Conservation (phyloP, 768 basidiomycete genomes). For the Tylopilus felleus region DNA sequence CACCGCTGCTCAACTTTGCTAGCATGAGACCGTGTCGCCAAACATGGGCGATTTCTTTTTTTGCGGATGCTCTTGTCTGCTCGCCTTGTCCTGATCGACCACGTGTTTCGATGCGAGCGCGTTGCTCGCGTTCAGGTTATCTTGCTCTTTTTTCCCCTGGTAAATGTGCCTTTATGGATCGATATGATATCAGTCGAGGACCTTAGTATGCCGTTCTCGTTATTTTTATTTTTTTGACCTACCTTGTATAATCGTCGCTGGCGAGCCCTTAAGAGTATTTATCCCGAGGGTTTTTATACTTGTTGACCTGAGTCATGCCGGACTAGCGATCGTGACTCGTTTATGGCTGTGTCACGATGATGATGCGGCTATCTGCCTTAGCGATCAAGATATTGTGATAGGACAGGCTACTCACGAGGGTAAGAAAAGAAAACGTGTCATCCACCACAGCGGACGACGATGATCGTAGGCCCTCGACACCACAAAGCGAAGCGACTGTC, state of each 20-base stretch:
- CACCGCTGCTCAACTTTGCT: slow-evolving; percentile 17
- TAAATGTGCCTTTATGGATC: slow-evolving; percentile 8
- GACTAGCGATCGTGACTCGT: slow-evolving; percentile 5
- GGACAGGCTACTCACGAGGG: too few relatives aligned
- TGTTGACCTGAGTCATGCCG: not conserved
- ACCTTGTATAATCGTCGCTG: slow-evolving; percentile 18
- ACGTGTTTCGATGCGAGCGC: not conserved
- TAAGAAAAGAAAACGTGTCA: too few relatives aligned
- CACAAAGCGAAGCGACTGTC: too few relatives aligned
- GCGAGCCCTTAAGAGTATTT: slow-evolving; percentile 16
- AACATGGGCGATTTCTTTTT: not conserved
- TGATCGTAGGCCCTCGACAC: too few relatives aligned
- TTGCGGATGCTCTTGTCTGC: not conserved
- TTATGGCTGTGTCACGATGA: not conserved
- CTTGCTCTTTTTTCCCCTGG: not conserved
- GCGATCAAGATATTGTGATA: not conserved
- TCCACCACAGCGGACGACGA: not conserved
- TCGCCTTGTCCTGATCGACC: not conserved
- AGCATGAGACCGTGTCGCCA: not conserved
- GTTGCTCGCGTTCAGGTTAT: not conserved
- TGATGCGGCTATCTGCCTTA: not conserved
- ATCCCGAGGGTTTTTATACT: not conserved
- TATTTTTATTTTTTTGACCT: slow-evolving; percentile 4
- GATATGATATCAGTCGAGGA: slow-evolving; percentile 21
- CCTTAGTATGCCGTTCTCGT: slow-evolving; percentile 2